A percentile compares a stretch with the other conserved stretches of the same genome.
These are phyloP conservation scores for Aschersonia sp. DNA, from an alignment of 2,329 filamentous ascomycete genomes.

Conservation along the genomic window DNA sequence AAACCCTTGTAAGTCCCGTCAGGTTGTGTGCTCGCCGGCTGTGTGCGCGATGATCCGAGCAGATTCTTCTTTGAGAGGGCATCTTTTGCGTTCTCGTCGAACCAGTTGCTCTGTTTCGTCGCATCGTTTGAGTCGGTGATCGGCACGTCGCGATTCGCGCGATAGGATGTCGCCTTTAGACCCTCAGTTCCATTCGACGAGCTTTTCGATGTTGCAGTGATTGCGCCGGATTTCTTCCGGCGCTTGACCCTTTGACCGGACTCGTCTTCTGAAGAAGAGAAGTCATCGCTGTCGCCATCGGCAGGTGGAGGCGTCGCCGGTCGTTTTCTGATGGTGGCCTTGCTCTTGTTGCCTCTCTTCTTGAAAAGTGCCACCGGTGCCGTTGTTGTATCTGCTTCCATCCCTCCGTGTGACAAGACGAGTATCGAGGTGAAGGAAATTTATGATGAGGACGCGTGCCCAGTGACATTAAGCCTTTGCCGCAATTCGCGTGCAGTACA, in stretches of 20 bases:
- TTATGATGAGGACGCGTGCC: too few relatives aligned
- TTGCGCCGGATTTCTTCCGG: constrained; percentile 49
- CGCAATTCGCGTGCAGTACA: too few relatives aligned
- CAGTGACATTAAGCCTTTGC: too few relatives aligned
- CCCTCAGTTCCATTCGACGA: constrained; percentile 19
- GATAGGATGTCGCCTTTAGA: constrained; percentile 36
- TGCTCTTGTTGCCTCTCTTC: constrained; percentile 64
- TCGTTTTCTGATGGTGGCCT: constrained; percentile 67
- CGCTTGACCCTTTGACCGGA: constrained; percentile 66
- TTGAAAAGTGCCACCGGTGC: constrained; percentile 60
- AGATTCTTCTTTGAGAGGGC: constrained; percentile 35
- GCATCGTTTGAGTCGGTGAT: constrained; percentile 67
- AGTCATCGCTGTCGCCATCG: constrained; percentile 35
- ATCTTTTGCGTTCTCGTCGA: constrained; percentile 52
- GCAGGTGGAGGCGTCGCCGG: constrained; percentile 62
- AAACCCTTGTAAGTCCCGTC: constrained; percentile 67
- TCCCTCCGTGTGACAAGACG: not conserved
- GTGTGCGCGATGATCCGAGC: constrained; percentile 38
- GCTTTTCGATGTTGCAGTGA: constrained; percentile 49
- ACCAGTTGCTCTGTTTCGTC: constrained; percentile 82
- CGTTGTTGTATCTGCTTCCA: not conserved
- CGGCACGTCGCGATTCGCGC: constrained; percentile 44
- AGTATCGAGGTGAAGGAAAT: not conserved
- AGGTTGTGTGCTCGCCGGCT: constrained; percentile 17
- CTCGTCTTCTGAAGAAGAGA: constrained; percentile 61